Base-by-base conservation (phyloP, 345 rosid species). In the Sonneratia alba region DNA sequence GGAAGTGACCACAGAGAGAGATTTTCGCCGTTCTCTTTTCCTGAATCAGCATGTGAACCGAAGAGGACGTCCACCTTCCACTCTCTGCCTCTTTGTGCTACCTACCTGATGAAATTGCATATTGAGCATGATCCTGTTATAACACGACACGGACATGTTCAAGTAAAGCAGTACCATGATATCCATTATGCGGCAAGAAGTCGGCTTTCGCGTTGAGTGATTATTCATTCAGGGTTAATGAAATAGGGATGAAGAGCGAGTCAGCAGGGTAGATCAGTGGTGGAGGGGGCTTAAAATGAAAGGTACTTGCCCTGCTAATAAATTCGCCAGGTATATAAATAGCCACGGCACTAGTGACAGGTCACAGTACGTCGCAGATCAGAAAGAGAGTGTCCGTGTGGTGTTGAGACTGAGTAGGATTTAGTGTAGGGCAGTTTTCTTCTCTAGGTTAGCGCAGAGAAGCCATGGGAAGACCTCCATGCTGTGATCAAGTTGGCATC, bases 381-480 rank as follows among this genome's bases (percentile, higher is more conserved):
- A n/a, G 24, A 61, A 7, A 61, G 15, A 15, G 24, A 8, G 12
- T 7, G 14, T n/a, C 24, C 3, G 36, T 10, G 8, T 42, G 10
- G 1, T 27, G 62, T 6, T 32, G 14, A 22, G 65, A 24, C 65
- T 22, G 36, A n/a, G 4, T 22, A 9, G 7, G 36, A 34, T 7
- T 61, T 61, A 42, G 45, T 42, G 45, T 61, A 61, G 65, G 36
- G 3, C 65, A 22, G 66, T 62, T 32, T 4, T 27, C 36, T 62
- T 34, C 38, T 62, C 59, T 18, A 8, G n/a, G 6, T 3, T 18
- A 3, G 8, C 9, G 14, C 18, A 14, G 53, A 48, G 18, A 21
- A 68, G 76, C 78, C 76, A 92, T 92, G 98, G 96, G 92, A 72
- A 90, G 97, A 76, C 97, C 96, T 85, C 98, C 98, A 69, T 92